Percentiles rank a stretch among this genome's conserved stretches.
These are phyloP conservation scores for Calocera cornea DNA, from an alignment of 768 basidiomycete genomes.

Conservation along the genomic window DNA sequence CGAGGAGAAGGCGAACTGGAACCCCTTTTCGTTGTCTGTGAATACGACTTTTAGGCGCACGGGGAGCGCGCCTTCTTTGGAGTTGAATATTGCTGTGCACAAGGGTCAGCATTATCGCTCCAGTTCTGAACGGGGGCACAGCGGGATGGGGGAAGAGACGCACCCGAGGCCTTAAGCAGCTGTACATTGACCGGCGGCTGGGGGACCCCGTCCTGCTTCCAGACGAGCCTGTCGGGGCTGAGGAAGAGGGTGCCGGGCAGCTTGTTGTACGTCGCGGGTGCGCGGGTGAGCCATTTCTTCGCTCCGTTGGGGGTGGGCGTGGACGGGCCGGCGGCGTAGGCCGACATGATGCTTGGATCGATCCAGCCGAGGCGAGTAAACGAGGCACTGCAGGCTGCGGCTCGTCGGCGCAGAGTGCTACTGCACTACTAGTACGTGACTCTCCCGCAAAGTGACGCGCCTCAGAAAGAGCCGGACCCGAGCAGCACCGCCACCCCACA, in stretches of 20 bases:
- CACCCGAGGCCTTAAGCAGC: constrained; percentile 47
- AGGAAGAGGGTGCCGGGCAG: constrained; percentile 58
- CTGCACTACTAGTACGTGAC: too few species aligned
- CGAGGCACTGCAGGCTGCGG: too few species aligned
- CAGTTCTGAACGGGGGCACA: too few species aligned
- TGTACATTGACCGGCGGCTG: constrained; percentile 50
- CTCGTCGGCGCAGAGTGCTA: too few species aligned
- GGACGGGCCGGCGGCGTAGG: not conserved
- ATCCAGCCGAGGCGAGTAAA: not conserved
- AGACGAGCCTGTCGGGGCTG: constrained; percentile 57
- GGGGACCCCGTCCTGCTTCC: constrained; percentile 62
- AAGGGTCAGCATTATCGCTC: too few species aligned
- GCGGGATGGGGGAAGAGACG: constrained; percentile 24
- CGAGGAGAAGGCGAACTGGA: constrained; percentile 71
- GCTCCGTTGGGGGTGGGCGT: not conserved
- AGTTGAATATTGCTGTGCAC: constrained; percentile 60
- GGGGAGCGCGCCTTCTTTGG: constrained; percentile 69
- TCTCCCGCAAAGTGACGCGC: too few species aligned
- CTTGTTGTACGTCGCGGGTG: constrained; percentile 79
- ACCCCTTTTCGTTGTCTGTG: constrained; percentile 52
- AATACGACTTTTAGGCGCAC: constrained; percentile 65
- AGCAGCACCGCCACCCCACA: too few species aligned
- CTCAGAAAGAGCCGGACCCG: too few species aligned
- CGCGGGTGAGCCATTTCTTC: constrained; percentile 18
- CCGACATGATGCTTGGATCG: not conserved